phyloP scores from a whole-genome alignment of 768 basidiomycete species.

The Sporobolomyces roseus region DNA sequence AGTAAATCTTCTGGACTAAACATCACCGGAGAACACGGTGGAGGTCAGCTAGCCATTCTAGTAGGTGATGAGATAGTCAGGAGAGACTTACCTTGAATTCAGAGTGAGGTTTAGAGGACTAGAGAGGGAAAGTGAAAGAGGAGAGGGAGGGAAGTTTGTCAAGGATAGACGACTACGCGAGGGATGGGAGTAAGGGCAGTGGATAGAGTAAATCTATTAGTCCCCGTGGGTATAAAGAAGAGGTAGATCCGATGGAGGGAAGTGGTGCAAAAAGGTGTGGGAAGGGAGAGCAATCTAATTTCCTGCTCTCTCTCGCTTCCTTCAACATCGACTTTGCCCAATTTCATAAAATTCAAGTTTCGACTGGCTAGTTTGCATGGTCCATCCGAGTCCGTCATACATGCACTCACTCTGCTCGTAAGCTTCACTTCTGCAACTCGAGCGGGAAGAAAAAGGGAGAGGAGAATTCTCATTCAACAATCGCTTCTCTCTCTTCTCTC shows the following conservation, averaged over 20 bases:
- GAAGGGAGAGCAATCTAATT: not conserved
- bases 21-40: not conserved
- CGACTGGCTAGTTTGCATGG: not conserved
- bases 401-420: too few species aligned
- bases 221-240: not conserved
- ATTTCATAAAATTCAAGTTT: conserved; percentile 3
- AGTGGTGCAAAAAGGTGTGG: not conserved
- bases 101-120: not conserved
- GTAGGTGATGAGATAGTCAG: not conserved
- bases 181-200: not conserved
- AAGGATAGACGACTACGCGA: not conserved
- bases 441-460: too few species aligned
- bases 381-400: not conserved
- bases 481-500: too few species aligned
- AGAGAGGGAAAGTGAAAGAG: not conserved
- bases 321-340: too few species aligned
- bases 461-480: too few species aligned
- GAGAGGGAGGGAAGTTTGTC: not conserved
- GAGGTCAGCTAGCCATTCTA: not conserved
- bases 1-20: not conserved
- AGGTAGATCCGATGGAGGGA: not conserved
- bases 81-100: not conserved
- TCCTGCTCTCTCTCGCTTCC: not conserved
- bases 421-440: too few species aligned
- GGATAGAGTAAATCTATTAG: not conserved